Conservation (phyloP, 176 grass and related monocot genomes). For the Lolium perenne region DNA sequence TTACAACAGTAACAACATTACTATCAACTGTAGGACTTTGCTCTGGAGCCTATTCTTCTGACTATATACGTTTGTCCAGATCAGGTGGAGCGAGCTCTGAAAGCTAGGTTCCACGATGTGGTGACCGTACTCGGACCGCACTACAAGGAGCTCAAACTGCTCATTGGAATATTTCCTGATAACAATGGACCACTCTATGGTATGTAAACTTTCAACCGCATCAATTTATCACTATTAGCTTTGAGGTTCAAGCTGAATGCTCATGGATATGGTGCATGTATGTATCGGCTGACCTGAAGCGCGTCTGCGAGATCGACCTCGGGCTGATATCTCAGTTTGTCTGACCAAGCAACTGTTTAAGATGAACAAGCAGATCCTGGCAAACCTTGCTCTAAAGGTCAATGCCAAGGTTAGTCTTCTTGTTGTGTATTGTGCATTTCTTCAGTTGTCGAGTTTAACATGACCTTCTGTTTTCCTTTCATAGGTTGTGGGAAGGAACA, state of each 20-base stretch:
- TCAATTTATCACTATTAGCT: no score
- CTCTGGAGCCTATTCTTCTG: no score
- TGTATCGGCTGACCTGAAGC: constrained; percentile 73
- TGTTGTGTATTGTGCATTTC: background rate
- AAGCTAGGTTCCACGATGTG: no score
- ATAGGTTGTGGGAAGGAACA: constrained; percentile 95
- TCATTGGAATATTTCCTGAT: constrained; percentile 85
- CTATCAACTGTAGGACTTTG: no score
- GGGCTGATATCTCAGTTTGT: constrained; percentile 78
- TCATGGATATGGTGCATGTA: no score
- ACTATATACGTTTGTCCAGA: no score
- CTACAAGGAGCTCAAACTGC: constrained; percentile 62
- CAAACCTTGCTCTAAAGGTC: constrained; percentile 91
- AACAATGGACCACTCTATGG: constrained; percentile 83
- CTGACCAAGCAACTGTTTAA: constrained; percentile 77
- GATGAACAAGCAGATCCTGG: constrained; percentile 72
- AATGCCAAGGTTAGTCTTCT: constrained; percentile 68
- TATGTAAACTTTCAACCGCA: constrained; percentile 23
- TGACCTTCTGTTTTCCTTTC: background rate
- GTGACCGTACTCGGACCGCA: no score
- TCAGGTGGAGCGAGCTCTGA: no score
- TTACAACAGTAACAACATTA: no score
- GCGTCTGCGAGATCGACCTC: constrained; percentile 84
- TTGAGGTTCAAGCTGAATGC: no score
- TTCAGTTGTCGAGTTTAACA: constrained; percentile 8